A percentile compares a stretch with the other conserved stretches of the same genome.
Evolutionary conservation across 768 basidiomycete genomes (phyloP).

Genomic region (Scleroderma bovista): DNA sequence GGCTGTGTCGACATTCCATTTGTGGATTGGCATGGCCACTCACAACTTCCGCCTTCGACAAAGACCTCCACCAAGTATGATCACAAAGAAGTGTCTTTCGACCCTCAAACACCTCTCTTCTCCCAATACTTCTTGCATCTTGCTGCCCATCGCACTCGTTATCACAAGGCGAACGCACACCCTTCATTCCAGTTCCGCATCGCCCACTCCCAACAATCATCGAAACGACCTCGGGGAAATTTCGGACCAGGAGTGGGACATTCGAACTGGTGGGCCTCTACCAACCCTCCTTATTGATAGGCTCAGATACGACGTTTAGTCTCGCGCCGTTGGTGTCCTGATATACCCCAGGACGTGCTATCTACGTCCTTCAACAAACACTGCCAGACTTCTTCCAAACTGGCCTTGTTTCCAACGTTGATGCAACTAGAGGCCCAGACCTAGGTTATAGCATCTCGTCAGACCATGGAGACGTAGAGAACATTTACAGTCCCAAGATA

Average conservation of each 20-base stretch:
- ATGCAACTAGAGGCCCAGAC: constrained; percentile 39
- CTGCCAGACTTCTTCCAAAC: constrained; percentile 66
- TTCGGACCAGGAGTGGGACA: constrained; percentile 73
- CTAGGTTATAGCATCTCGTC: constrained; percentile 18
- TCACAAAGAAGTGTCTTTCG: background rate
- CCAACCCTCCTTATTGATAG: constrained; percentile 9
- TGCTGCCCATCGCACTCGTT: constrained; percentile 11
- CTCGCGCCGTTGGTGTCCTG: background rate
- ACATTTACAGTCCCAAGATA: constrained; percentile 57
- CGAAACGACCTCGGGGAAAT: constrained; percentile 23
- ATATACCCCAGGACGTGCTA: constrained; percentile 53
- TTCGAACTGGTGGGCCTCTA: constrained; percentile 55
- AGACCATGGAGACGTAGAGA: constrained; percentile 34
- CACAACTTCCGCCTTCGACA: background rate
- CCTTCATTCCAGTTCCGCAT: background rate
- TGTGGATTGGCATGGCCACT: constrained; percentile 1
- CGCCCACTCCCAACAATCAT: constrained; percentile 7
- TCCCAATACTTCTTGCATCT: constrained; percentile 8
- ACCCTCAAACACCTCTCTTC: background rate
- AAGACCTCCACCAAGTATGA: background rate
- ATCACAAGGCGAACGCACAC: background rate
- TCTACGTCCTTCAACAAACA: constrained; percentile 61
- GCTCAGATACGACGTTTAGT: constrained; percentile 27
- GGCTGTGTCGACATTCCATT: constrained; percentile 15
- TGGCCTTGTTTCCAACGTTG: constrained; percentile 56